Evolutionary conservation across 768 basidiomycete genomes (phyloP), one percentile per base, ranked within the genome.

Genomic region (Plicaturopsis crispa): DNA sequence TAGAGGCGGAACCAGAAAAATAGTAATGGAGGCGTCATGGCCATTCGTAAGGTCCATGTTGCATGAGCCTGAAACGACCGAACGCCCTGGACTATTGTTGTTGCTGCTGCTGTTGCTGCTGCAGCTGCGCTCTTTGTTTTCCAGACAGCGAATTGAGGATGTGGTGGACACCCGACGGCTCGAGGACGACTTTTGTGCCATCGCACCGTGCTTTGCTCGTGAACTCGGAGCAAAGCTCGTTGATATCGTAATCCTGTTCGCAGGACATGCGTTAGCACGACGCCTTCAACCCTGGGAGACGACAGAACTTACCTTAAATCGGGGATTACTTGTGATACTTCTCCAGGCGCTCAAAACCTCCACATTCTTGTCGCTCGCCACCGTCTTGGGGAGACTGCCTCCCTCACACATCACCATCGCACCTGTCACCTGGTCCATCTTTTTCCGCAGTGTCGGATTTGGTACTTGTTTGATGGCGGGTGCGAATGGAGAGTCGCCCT

Each of bases 171-270:
- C n/a, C n/a, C n/a, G n/a, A n/a, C n/a, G n/a, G n/a, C n/a, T n/a
- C n/a, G n/a, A n/a, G n/a, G n/a, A 89, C 87, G 26, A 88, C 82
- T 62, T 84, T 86, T 19, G 77, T 78, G 24, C 88, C 88, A 43
- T 89, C 87, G 51, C 88, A 91, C 32, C 76, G 70, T 33, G 88
- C 88, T 63, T 91, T 90, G 52, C 59, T 72, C 33, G 84, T 73
- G 52, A 91, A 87, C 57, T 89, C 83, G 5, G 75, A 49, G 53
- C 88, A 91, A 17, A 91, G 64, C 34, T 82, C 72, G 48, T 82
- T 85, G 41, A 90, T 77, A 50, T 90, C 88, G 26, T 75, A 66
- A 49, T 85, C 82, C 80, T 87, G 51, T 28, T 40, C 41, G 37
- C 20, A 18, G 31, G 37, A 40, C 21, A 36, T 37, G 40, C 39